These are phyloP conservation scores for Pichia kluyveri DNA, from an alignment of 805 yeast species.

Conservation along the genomic window DNA sequence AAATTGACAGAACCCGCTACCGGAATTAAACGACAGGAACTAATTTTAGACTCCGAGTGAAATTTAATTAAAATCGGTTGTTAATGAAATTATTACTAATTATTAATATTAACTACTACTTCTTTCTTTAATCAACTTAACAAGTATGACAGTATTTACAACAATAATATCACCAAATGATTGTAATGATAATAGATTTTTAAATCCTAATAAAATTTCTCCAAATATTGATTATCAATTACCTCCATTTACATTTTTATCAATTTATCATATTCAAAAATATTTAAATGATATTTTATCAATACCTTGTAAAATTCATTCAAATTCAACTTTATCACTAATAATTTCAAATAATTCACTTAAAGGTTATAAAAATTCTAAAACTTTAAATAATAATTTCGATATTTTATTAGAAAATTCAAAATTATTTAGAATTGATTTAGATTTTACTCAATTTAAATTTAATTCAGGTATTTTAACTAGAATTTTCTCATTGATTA, in stretches of 20 bases:
- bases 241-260: constrained; percentile 4
- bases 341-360: constrained; percentile 3
- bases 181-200: constrained; percentile 1
- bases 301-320: constrained; percentile 1
- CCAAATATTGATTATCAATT: constrained; percentile 6
- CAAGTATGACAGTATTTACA: constrained; percentile 3
- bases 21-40: not conserved
- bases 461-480: not conserved
- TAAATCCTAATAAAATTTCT: not conserved
- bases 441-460: constrained; percentile 7
- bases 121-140: not conserved
- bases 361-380: not conserved
- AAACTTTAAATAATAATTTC: not conserved
- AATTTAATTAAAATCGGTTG: not conserved
- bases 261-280: constrained; percentile 4
- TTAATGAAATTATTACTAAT: too few species aligned
- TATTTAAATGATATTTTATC: constrained; percentile 1
- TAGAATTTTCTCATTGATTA: not conserved
- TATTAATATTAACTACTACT: too few species aligned
- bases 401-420: constrained; percentile 5
- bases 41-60: too few species aligned
- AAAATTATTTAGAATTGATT: constrained; percentile 4
- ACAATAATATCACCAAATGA: constrained; percentile 2
- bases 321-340: constrained; percentile 3
- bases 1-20: not conserved